Percentiles rank a stretch among this genome's conserved stretches.
These are phyloP conservation scores for Cladophialophora bantiana DNA, from an alignment of 2,329 filamentous ascomycete genomes.

Conservation along the genomic window DNA sequence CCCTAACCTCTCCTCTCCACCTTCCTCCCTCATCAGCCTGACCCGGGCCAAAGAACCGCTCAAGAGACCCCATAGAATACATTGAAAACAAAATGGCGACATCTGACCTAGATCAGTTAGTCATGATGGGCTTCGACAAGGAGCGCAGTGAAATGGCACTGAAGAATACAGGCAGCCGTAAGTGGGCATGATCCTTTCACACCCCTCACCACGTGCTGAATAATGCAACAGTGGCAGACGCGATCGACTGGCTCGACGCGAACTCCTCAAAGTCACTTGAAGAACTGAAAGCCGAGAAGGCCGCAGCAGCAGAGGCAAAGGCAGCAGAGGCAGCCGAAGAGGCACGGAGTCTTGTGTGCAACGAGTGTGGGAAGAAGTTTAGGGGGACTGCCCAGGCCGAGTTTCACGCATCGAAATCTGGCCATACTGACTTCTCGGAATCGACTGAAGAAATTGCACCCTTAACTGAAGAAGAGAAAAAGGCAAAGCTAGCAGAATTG, in stretches of 20 bases:
- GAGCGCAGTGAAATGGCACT: conserved; percentile 82
- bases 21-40: background rate
- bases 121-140: conserved; percentile 80
- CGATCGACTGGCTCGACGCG: conserved; percentile 92
- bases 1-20: no score
- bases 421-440: conserved; percentile 89
- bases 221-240: conserved; percentile 72
- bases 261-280: conserved; percentile 89
- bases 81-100: conserved; percentile 33
- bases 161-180: conserved; percentile 80
- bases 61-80: background rate
- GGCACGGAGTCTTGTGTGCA: conserved; percentile 78
- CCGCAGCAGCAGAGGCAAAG: conserved; percentile 65
- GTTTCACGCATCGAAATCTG: conserved; percentile 90
- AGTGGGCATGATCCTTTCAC: conserved; percentile 47
- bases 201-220: conserved; percentile 9
- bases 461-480: conserved; percentile 90
- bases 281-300: conserved; percentile 70
- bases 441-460: conserved; percentile 91
- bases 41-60: background rate
- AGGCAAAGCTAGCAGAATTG: conserved; percentile 76
- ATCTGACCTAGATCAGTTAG: conserved; percentile 67
- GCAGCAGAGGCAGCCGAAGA: conserved; percentile 74
- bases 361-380: conserved; percentile 93
- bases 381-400: conserved; percentile 80